Evolutionary conservation across 176 grass and related monocot genomes (phyloP).

Genomic region (Stipa capillata): DNA sequence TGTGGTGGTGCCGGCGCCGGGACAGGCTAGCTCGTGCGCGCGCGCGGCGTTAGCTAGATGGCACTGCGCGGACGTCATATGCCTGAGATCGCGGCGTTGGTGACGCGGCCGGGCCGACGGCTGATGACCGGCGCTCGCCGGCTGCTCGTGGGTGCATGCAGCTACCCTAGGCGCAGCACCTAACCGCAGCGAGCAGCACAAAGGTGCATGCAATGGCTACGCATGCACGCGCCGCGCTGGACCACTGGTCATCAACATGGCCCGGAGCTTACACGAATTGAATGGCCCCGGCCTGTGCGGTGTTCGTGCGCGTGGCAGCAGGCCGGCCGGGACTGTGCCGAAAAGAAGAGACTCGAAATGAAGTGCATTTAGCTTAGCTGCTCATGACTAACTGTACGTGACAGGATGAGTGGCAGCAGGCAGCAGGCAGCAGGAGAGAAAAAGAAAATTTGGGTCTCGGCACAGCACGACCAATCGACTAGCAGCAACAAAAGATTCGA

Average conservation of each 20-base stretch:
- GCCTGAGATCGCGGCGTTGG: neutral
- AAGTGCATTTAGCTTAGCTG: no score
- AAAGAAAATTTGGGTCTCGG: neutral
- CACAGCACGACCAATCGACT: neutral
- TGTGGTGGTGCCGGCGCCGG: neutral
- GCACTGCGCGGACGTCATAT: neutral
- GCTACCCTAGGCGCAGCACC: neutral
- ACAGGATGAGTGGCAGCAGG: no score
- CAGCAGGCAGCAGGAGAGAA: neutral
- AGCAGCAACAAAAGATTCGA: neutral
- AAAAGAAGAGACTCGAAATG: neutral
- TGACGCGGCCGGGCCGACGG: neutral
- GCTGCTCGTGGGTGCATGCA: neutral
- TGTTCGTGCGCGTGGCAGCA: no score
- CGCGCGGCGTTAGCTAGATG: no score
- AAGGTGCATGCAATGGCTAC: no score
- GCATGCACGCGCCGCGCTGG: no score
- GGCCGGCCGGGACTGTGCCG: no score
- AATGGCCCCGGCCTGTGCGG: neutral
- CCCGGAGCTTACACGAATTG: neutral
- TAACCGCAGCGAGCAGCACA: no score
- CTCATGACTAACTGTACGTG: no score
- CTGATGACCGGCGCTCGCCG: neutral
- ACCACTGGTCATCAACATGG: neutral
- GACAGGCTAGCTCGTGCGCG: no score